Base-by-base conservation (phyloP, 2,329 filamentous ascomycete genomes). In the Leptographium procerum region DNA sequence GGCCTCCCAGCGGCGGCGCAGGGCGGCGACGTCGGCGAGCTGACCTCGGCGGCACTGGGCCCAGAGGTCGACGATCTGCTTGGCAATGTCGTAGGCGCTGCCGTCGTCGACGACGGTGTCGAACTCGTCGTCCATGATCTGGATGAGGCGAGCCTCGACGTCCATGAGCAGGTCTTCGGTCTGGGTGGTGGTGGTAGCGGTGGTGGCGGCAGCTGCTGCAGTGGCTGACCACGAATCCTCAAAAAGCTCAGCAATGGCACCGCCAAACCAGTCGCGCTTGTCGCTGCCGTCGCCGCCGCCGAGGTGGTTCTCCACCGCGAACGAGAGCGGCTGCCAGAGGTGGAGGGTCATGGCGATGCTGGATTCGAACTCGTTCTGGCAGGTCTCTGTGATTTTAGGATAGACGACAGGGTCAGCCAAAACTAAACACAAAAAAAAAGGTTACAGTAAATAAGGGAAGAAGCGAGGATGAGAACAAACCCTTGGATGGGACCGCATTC, bases 241-340 rank as follows among this genome's bases (percentile, higher is more conserved):
- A 65, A 96, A 87, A 62, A 96, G 83, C 29, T 96, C 89, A 60
- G 86, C 87, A 57, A 97, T 79, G 50, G 88, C 88, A 63, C 91
- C 91, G 56, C 89, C 92, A 67, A 99, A 89, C 92, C 91, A 97
- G 78, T 96, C 92, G 67, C 92, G 88, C 77, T 97, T 97, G 72
- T 95, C 90, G 61, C 79, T 72, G 26, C 85, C 87, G 68, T 90
- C 85, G 47, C 89, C 84, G 2, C 92, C 94, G 66, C 92, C 94
- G 87, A 91, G 96, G 73, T 84, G 79, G 71, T 89, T 90, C 69
- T 88, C 82, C 51, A 96, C 89, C 52, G 94, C 90, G 68, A 96
- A 84, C 54, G 87, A 87, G 57, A 99, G 85, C 34, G 89, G 87
- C 9, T 88, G 85, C 94, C 94, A 99, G 68, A 88, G 82, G 75